phyloP scores from a whole-genome alignment of 345 rosid genomes.

The Eucalyptus albens region DNA sequence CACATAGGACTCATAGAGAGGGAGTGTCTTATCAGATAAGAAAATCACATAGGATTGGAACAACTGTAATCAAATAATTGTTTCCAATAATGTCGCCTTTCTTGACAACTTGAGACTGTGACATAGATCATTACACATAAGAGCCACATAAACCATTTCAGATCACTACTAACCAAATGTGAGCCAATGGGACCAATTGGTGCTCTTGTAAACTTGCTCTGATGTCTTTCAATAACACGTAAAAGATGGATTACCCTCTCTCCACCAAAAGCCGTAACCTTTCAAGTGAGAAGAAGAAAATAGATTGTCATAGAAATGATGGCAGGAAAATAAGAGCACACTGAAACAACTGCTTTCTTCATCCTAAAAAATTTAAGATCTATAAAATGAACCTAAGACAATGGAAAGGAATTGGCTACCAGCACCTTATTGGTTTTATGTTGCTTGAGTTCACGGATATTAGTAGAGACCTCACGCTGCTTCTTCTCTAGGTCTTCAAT shows the following conservation, averaged over 20 bases:
- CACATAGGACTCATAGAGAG: neutral
- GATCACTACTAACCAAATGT: conserved; percentile 56
- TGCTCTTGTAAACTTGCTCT: conserved; percentile 42
- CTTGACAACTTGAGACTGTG: neutral
- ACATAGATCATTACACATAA: neutral
- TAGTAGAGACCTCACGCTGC: conserved; percentile 10
- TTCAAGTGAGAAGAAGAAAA: neutral
- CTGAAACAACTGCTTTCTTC: neutral
- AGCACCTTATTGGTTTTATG: conserved; percentile 72
- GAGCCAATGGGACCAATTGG: conserved; percentile 98
- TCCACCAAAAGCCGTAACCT: conserved; percentile 99
- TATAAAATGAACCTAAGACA: neutral
- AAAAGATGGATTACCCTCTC: conserved; percentile 67
- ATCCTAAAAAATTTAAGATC: neutral
- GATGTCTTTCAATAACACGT: conserved; percentile 58
- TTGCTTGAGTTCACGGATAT: conserved; percentile 34
- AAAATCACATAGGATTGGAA: neutral
- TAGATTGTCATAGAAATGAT: neutral
- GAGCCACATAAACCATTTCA: neutral
- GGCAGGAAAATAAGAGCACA: neutral
- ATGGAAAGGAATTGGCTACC: neutral
- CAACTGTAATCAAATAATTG: neutral
- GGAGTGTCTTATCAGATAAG: neutral
- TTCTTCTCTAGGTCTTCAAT: conserved; percentile 35
- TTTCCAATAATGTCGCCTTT: neutral